Base-by-base conservation (phyloP, 768 basidiomycete genomes). In the Lepiota venenata region DNA sequence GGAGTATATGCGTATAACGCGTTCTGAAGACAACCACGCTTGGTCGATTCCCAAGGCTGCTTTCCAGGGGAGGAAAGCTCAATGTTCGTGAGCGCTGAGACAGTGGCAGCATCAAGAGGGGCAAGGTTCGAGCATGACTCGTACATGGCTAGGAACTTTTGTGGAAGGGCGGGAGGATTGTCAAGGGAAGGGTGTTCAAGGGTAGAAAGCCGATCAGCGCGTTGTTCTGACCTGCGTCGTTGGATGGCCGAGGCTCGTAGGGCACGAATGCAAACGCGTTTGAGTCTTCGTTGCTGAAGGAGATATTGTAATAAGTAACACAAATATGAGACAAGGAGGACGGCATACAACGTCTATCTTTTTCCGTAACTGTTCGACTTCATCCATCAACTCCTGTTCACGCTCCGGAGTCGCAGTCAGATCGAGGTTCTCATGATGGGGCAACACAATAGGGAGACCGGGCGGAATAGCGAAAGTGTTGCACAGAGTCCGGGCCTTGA, bases 401-500 rank as follows among this genome's bases (percentile, higher is more conserved):
- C n/a, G n/a, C n/a, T n/a, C n/a, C n/a, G n/a, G n/a, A n/a, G n/a
- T n/a, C n/a, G n/a, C n/a, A n/a, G n/a, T n/a, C n/a, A n/a, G n/a
- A n/a, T n/a, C n/a, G n/a, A n/a, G n/a, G n/a, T n/a, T n/a, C n/a
- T n/a, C 77, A 54, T 95, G 93, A 63, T 91, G 90, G 2, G 88
- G 88, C 3, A 85, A 76, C 12, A 92, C 83, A 29, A 92, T 71
- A 0, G 85, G 85, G 32, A 91, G 62, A 56, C 85, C 83, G 2
- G 80, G 74, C 0, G 85, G 82, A 14, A 93, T 78, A 48, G 84
- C 81, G 61, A 96, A 96, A 53, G 93, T 88, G 69, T 96, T 97
- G 38, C 92, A 75, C 63, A 93, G 67, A 11, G 84, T 85, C 93
- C 93, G 95, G 0, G 84, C 86, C 69, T 93, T 92, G 61, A 97